Evolutionary conservation across 2,329 filamentous ascomycete species (phyloP), one percentile per base, ranked within the genome.

Genomic region (Ceratocystis ficicola): DNA sequence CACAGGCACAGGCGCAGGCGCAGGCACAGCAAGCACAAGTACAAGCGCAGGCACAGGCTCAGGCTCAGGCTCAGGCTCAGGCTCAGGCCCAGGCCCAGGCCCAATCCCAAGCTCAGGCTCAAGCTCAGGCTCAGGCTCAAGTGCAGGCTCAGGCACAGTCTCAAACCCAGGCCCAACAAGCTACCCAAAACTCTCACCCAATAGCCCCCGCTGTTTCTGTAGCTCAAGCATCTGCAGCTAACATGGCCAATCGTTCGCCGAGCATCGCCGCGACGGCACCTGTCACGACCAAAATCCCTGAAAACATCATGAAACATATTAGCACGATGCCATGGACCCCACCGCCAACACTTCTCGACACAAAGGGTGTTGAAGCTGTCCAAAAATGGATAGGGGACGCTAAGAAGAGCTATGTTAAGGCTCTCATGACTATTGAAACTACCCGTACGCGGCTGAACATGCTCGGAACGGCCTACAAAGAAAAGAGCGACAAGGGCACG

Each of bases 361-460:
- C 78, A 67, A 70, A 73, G 17, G 73, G 76, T 2, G 73, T 75
- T 0, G 76, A 80, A n/a, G 74, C 76, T 3, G 74, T 75, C 1
- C 68, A 71, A 0, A 80, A 80, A 68, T 83, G 79, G 79, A 71
- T 79, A 1, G 74, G 77, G 6, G 78, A 81, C 1, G 73, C 77
- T 41, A 81, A 78, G 69, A 73, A 75, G 0, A 76, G 76, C 65
- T 82, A 83, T 67, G 74, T 75, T 0, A 74, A 78, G 48, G 80
- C 79, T 0, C 71, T 84, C 5, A 73, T 78, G 69, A 75, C 77
- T 1, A 82, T 84, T 75, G 81, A 83, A 46, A 73, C 69, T 8
- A 74, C 75, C 2, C 76, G 78, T 10, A 70, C 69, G n/a, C 75
- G 76, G 60, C 71, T 81, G 3, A 72, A 72, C 1, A 72, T 72